phyloP scores from a whole-genome alignment of 2,329 filamentous ascomycete genomes.

The Colletotrichum liriopes region DNA sequence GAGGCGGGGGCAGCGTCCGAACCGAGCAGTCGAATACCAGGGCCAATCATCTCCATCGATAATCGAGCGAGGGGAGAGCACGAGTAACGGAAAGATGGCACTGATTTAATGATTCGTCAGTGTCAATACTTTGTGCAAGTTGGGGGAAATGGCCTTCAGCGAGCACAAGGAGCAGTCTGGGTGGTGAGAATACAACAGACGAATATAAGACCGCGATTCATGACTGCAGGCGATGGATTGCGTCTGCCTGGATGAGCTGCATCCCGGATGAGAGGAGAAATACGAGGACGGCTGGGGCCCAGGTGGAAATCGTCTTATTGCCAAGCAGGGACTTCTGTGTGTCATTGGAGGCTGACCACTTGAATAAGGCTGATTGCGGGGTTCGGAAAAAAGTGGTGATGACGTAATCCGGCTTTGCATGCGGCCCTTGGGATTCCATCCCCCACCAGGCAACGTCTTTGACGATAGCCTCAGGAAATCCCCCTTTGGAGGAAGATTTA shows the following conservation, averaged over 20 bases:
- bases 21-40: not conserved
- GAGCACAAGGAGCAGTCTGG: too few species aligned
- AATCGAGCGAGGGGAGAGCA: not conserved
- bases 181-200: not conserved
- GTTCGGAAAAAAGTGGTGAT: not conserved
- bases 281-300: constrained; percentile 21
- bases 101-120: not conserved
- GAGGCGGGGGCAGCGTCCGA: constrained; percentile 4
- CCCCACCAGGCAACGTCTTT: not conserved
- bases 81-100: not conserved
- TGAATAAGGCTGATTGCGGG: constrained; percentile 32
- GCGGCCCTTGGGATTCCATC: not conserved
- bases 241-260: constrained; percentile 20
- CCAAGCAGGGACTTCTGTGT: constrained; percentile 16
- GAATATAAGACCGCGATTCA: constrained; percentile 21
- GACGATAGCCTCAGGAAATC: not conserved
- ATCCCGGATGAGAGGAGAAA: not conserved
- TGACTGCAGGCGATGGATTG: not conserved
- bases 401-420: constrained; percentile 18
- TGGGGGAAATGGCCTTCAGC: not conserved
- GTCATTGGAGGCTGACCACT: constrained; percentile 18
- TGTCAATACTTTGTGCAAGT: too few species aligned
- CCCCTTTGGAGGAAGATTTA: too few species aligned
- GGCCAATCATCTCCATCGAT: constrained; percentile 3
- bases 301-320: constrained; percentile 14